phyloP scores from a whole-genome alignment of 768 basidiomycete species.

The Termitomyces titanicus region DNA sequence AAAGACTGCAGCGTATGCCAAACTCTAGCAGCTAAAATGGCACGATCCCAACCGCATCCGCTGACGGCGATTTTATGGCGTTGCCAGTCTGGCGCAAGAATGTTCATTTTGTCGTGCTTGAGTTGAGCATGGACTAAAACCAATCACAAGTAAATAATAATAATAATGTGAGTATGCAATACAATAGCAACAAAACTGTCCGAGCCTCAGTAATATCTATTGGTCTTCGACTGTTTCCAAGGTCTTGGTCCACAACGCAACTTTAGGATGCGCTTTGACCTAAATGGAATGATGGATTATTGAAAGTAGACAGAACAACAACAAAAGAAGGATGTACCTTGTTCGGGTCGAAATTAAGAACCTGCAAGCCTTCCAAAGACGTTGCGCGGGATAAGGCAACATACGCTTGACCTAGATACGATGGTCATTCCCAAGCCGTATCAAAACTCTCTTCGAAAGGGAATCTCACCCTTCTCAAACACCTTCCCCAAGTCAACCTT shows the following conservation, averaged over 20 bases:
- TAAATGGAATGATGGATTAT: conserved; percentile 18
- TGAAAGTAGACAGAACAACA: background rate
- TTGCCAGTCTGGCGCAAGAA: too few relatives aligned
- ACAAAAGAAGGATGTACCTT: conserved; percentile 48
- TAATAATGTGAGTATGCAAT: background rate
- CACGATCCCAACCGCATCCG: too few relatives aligned
- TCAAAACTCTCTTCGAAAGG: background rate
- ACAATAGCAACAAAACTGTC: background rate
- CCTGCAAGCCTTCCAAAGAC: conserved; percentile 78
- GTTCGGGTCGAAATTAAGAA: conserved; percentile 68
- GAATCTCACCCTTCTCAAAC: conserved; percentile 79
- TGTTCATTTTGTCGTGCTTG: too few relatives aligned
- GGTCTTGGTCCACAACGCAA: conserved; percentile 68
- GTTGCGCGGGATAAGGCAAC: conserved; percentile 90
- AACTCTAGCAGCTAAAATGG: too few relatives aligned
- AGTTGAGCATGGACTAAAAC: too few relatives aligned
- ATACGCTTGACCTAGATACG: conserved; percentile 73
- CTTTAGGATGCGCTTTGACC: conserved; percentile 74
- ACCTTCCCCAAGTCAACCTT: conserved; percentile 91
- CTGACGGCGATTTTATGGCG: too few relatives aligned
- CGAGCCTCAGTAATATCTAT: conserved; percentile 1
- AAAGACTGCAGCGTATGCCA: too few relatives aligned
- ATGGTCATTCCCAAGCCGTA: background rate
- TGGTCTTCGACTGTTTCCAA: conserved; percentile 44
- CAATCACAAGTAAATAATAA: background rate